Evolutionary conservation across 306 rosid species (phyloP), one percentile per base, ranked within the genome.

Genomic region (Ochetophila trinervis): DNA sequence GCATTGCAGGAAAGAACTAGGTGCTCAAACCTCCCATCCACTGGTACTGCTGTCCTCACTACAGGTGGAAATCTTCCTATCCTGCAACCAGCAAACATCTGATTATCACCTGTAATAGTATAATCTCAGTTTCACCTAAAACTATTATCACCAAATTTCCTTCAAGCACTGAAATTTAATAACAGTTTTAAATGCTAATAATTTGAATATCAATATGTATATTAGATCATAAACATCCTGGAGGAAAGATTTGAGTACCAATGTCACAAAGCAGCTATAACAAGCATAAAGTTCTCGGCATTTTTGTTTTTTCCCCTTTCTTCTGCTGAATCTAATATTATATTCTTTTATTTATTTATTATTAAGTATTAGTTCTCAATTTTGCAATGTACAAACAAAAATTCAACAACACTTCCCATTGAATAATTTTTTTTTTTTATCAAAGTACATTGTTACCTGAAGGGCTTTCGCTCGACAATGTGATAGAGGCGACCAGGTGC

Each of bases 401-500:
- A 60, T 19, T 3, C 15, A 23, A 40, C 19, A 19, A 27, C 23
- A 20, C n/a, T 22, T 20, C 6, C 24, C 34, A 63, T n/a, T n/a
- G n/a, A n/a, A n/a, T n/a, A n/a, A n/a, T n/a, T n/a, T n/a, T n/a
- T n/a, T n/a, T n/a, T 47, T n/a, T 6, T 14, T 19, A 45, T 57
- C 71, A 62, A 66, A 71, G 62, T 54, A 66, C 55, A 64, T 64
- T 64, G 51, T 53, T 75, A 93, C 99, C 96, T 93, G 79, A 89
- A 87, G 65, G 97, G 97, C 76, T 84, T 93, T 37, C 99, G 82
- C 78, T 89, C 97, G 53, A 93, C 97, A 59, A 93, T 89, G 76
- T 93, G 99, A 78, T 93, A 93, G 47, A 93, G 97, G 61, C 99
- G 94, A 67, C 99, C 97, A 37, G 96, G 97, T 51, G 97, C 99